phyloP scores from a whole-genome alignment of 805 yeast species.

The Komagataella mondaviorum region DNA sequence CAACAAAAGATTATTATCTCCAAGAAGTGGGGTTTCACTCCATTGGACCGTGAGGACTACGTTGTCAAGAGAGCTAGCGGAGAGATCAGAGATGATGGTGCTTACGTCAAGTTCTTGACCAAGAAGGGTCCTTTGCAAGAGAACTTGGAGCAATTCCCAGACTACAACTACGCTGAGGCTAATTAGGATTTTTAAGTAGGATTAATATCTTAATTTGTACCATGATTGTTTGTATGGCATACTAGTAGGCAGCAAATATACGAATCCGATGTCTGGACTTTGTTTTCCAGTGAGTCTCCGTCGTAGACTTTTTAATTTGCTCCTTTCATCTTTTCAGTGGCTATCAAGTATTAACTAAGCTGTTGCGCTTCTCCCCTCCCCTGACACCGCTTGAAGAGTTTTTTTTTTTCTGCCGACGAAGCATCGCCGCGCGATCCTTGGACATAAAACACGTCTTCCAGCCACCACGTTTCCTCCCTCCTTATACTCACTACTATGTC shows the following conservation, averaged over 20 bases:
- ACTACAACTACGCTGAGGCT: constrained; percentile 42
- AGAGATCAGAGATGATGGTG: constrained; percentile 99
- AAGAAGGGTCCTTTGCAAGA: constrained; percentile 90
- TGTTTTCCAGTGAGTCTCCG: background rate
- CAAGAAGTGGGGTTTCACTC: constrained; percentile 99
- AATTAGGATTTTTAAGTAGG: background rate
- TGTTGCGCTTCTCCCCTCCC: background rate
- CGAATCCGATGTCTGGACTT: background rate
- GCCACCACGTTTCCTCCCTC: background rate
- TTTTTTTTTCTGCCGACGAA: background rate
- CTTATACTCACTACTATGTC: constrained; percentile 23
- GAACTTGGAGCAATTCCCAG: constrained; percentile 92
- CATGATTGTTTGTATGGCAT: background rate
- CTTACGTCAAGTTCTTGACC: constrained; percentile 97
- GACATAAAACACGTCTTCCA: background rate
- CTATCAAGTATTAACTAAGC: background rate
- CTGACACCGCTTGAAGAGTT: background rate
- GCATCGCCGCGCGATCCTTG: background rate
- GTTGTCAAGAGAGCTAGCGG: constrained; percentile 88
- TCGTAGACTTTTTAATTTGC: background rate
- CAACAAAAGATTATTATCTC: constrained; percentile 99
- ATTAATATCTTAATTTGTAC: background rate
- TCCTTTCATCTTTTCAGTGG: background rate
- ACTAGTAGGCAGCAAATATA: too few relatives aligned
- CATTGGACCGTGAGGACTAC: constrained; percentile 95